These are phyloP conservation scores for Spirogloea muscicola DNA, from an alignment of 139 green algal species.

Conservation along the genomic window DNA sequence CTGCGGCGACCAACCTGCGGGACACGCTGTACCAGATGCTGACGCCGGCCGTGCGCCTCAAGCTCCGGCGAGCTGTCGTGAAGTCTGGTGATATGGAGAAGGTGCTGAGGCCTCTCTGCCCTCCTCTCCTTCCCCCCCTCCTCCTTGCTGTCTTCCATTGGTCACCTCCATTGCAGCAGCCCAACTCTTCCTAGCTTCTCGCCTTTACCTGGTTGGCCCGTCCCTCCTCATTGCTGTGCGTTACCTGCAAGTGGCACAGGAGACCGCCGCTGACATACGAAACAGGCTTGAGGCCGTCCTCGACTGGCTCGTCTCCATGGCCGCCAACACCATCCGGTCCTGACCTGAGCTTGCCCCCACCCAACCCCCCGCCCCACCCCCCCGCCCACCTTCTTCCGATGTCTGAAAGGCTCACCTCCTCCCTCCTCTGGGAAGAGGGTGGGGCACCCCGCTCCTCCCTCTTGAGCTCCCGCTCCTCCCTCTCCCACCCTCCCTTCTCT, in stretches of 20 bases:
- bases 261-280: not conserved
- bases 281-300: constrained; percentile 21
- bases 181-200: not conserved
- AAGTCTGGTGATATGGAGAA: constrained; percentile 12
- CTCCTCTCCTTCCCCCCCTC: too few species aligned
- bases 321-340: constrained; percentile 35
- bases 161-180: too few species aligned
- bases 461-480: not conserved
- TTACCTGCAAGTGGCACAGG: not conserved
- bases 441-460: not conserved
- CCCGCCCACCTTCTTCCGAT: too few species aligned
- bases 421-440: not conserved
- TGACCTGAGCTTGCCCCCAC: too few species aligned
- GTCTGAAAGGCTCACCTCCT: too few species aligned
- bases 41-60: not conserved
- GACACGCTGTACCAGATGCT: constrained; percentile 21
- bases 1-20: not conserved
- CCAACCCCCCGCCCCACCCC: too few species aligned
- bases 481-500: not conserved
- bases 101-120: too few species aligned
- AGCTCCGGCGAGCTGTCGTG: not conserved
- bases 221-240: not conserved
- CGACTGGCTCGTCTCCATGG: constrained; percentile 42
- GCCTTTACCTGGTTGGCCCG: not conserved
- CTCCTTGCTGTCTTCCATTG: too few species aligned